Percentiles rank a stretch among this genome's conserved stretches.
Evolutionary conservation across 139 green algal genomes (phyloP).

Genomic region (Chlorella ohadii): DNA sequence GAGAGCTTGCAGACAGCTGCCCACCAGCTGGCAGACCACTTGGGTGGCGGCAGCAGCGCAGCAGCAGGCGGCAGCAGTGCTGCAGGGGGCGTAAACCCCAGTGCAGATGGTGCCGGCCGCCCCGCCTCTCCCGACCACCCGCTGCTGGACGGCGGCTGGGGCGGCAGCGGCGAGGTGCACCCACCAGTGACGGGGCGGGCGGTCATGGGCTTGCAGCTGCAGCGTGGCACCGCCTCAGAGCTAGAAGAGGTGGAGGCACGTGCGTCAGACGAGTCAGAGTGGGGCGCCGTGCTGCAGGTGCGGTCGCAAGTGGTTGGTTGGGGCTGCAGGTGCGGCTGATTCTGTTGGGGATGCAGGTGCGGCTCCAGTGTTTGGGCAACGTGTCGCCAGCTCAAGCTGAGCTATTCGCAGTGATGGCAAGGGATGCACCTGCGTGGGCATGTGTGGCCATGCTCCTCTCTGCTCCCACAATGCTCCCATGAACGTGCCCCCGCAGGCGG

Average conservation of each 20-base stretch:
- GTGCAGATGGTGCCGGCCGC: not conserved
- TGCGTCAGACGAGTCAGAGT: slow-evolving; percentile 42
- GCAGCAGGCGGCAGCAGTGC: not conserved
- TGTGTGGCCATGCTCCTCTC: too few species aligned
- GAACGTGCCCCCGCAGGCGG: slow-evolving; percentile 7
- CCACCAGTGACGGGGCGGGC: slow-evolving; percentile 11
- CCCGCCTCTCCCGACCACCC: too few species aligned
- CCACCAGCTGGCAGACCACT: not conserved
- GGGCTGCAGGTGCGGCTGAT: too few species aligned
- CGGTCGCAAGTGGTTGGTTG: not conserved
- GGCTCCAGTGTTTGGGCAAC: too few species aligned
- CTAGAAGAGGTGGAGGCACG: slow-evolving; percentile 40
- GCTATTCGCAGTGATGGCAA: too few species aligned
- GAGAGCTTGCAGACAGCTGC: not conserved
- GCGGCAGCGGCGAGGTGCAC: not conserved
- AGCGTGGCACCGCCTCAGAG: slow-evolving; percentile 22
- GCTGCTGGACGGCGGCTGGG: too few species aligned
- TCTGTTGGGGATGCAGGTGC: too few species aligned
- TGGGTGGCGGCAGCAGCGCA: not conserved
- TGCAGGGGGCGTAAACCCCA: too few species aligned
- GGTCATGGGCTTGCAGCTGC: slow-evolving; percentile 21
- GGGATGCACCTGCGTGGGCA: too few species aligned
- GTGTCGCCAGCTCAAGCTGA: too few species aligned
- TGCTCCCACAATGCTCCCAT: too few species aligned
- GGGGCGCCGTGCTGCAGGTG: slow-evolving; percentile 45